Evolutionary conservation across 1,284 basidiomycete species (phyloP), one percentile per base, ranked within the genome.

Genomic region (Cronartium quercuum): DNA sequence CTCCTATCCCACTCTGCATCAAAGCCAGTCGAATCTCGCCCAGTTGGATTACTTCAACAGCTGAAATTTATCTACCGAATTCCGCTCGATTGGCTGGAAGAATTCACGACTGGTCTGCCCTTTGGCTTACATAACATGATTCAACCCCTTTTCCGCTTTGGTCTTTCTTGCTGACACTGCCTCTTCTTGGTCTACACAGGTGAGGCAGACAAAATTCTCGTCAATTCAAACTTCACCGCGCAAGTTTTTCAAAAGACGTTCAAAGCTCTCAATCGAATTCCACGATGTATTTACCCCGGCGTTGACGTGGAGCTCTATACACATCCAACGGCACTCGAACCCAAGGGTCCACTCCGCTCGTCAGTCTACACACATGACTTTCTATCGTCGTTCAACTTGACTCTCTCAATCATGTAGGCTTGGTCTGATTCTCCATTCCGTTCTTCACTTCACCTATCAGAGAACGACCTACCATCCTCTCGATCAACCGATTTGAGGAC

Each of bases 401-500:
- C 34, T 24, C 9, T 29, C 41, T 65, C 5, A 10, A 12, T n/a
- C 38, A 37, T n/a, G 12, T 21, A 7, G 12, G 24, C 12, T 24
- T 64, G 6, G 29, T 6, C 66, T 44, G n/a, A 24, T 69, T 42
- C 58, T 10, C 7, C 47, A 34, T 68, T 55, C 10, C 2, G 29
- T 29, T 76, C 21, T 34, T 37, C 38, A 18, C 18, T 38, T 13
- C 7, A 37, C 29, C 47, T 63, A 70, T 15, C 80, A 94, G 91
- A 29, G 82, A 86, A 42, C 85, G 86, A 3, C 91, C 90, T 0
- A 93, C 90, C 0, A 82, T 98, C 1, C 79, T 98, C 0, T 97
- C 94, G 0, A 84, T 98, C 67, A 98, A 98, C 81, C 90, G 95
- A 0, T 98, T 96, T 80, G 95, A 98, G 83, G 88, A 86, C 77